Evolutionary conservation across 768 basidiomycete species (phyloP), one percentile per base, ranked within the genome.

Genomic region (Lentinula raphanica): DNA sequence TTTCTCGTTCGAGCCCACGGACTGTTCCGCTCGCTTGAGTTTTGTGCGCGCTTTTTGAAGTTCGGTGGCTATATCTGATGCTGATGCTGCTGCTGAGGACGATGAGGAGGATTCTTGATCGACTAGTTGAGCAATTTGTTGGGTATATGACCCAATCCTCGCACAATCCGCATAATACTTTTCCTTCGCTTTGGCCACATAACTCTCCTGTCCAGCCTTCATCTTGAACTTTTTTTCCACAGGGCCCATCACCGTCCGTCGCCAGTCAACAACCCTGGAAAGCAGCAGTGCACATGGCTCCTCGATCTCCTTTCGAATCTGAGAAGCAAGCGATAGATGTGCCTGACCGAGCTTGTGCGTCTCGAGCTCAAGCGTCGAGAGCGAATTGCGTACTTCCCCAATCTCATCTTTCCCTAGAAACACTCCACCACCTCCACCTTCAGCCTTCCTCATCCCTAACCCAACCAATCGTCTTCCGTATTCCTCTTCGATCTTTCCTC

Each of bases 91-190:
- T 32, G 31, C n/a, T n/a, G n/a, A 40, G 39, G 39, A 40, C 15
- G 19, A 17, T 19, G 11, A 6, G 39, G 15, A 40, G 8, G 13
- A 5, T 42, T 12, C 19, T 42, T 9, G 9, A 19, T 17, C 17
- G 90, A 86, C 31, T 56, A n/a, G n/a, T n/a, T n/a, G n/a, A n/a
- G n/a, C n/a, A 29, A 88, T 82, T 69, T 97, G 94, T 2, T 94
- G 94, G 3, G 93, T 93, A 67, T 90, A 94, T 1, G 90, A 88
- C 66, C 96, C 98, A 77, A 98, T 95, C 49, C 88, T 84, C 19
- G 95, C 76, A 68, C 94, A 96, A 66, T 98, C 96, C 46, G 79
- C 76, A 71, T 97, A 92, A 73, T 98, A 98, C 67, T 94, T 92
- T 69, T 95, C 92, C 60, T 90, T 84, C 1, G 97, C 92, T 69